A percentile compares a stretch with the other conserved stretches of the same genome.
phyloP scores from a whole-genome alignment of 179 eudicot genomes.

The Silene noctiflora region DNA sequence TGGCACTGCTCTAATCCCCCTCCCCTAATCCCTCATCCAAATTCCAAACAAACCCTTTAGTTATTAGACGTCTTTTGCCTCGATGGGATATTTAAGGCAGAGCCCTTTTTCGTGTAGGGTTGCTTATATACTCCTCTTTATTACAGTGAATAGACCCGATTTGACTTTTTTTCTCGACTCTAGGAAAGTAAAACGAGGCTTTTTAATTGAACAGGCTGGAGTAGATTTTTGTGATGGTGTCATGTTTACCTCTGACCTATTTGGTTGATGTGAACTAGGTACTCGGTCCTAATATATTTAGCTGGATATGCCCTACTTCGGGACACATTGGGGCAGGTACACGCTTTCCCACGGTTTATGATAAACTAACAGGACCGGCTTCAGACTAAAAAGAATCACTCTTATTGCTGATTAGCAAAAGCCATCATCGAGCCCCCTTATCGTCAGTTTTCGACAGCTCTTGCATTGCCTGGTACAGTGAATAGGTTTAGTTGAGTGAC shows the following conservation, averaged over 20 bases:
- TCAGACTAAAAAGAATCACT: slow-evolving; percentile 33
- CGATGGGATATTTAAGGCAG: no score
- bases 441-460: not conserved
- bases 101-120: no score
- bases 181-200: no score
- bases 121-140: no score
- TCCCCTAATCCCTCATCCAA: no score
- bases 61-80: no score
- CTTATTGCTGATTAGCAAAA: not conserved
- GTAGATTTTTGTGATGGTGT: not conserved
- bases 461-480: slow-evolving; percentile 7
- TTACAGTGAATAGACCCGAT: not conserved
- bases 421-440: slow-evolving; percentile 1
- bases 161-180: no score
- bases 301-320: slow-evolving; percentile 72
- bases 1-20: no score
- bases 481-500: slow-evolving; percentile 5
- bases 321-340: slow-evolving; percentile 75
- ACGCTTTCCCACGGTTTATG: slow-evolving; percentile 62
- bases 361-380: slow-evolving; percentile 33
- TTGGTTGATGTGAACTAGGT: slow-evolving; percentile 42
- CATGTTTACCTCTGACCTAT: slow-evolving; percentile 1
- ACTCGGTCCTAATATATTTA: slow-evolving; percentile 70
- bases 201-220: no score
- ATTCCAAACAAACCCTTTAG: no score